Evolutionary conservation across 805 yeast genomes (phyloP).

Genomic region (Scheffersomyces stipitis): DNA sequence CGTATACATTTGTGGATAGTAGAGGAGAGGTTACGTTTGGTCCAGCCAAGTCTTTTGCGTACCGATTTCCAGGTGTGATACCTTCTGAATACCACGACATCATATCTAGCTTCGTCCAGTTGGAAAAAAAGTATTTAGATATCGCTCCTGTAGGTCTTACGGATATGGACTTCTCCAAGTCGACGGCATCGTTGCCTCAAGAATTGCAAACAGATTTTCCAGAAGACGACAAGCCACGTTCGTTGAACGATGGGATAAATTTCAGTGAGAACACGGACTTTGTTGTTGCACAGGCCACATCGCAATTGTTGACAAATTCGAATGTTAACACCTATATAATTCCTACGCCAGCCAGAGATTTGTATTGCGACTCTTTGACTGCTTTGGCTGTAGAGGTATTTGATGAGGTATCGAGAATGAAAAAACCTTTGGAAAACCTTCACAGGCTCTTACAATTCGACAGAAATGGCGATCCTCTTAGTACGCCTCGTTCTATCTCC

Average conservation of each 20-base stretch:
- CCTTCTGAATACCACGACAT: conserved; percentile 32
- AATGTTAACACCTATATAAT: conserved; percentile 37
- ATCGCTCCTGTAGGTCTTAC: conserved; percentile 40
- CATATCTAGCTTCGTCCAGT: conserved; percentile 21
- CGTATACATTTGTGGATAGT: conserved; percentile 56
- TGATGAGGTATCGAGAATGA: conserved; percentile 35
- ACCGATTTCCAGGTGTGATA: conserved; percentile 56
- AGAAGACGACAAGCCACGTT: conserved; percentile 7
- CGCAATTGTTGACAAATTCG: conserved; percentile 32
- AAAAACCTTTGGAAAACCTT: conserved; percentile 43
- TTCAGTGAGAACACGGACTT: conserved; percentile 19
- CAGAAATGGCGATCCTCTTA: conserved; percentile 27
- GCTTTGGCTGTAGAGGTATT: conserved; percentile 42
- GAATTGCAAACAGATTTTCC: conserved; percentile 11
- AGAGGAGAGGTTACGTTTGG: conserved; percentile 58
- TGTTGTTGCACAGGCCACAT: conserved; percentile 34
- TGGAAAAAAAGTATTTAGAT: conserved; percentile 30
- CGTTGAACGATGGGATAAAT: neutral
- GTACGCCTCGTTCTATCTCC: conserved; percentile 32
- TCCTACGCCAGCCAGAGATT: conserved; percentile 33
- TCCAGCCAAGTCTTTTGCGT: conserved; percentile 9
- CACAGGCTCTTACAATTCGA: conserved; percentile 47
- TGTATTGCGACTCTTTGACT: conserved; percentile 35
- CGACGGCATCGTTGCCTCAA: conserved; percentile 17
- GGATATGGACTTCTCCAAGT: conserved; percentile 28